Evolutionary conservation across 75 land plant species (phyloP).

Genomic region (Pinus tabuliformis): DNA sequence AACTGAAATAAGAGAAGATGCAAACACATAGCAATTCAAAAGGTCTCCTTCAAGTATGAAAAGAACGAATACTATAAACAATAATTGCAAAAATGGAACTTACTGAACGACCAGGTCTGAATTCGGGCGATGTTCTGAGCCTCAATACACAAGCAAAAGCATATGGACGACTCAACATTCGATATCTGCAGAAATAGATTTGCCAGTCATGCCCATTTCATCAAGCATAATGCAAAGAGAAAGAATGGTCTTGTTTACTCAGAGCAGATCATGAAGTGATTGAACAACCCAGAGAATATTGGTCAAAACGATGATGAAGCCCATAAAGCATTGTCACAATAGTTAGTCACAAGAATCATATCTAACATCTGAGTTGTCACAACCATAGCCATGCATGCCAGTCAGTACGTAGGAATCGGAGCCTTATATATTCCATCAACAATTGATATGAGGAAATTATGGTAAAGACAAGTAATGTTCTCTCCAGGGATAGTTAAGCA

Average conservation of each 20-base stretch:
- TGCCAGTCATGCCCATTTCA: not conserved
- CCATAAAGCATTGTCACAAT: too few relatives aligned
- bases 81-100: slow-evolving; percentile 10
- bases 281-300: not conserved
- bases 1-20: not conserved
- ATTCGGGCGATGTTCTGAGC: slow-evolving; percentile 90
- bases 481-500: too few relatives aligned
- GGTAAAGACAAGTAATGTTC: too few relatives aligned
- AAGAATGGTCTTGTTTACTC: not conserved
- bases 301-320: too few relatives aligned
- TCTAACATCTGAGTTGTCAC: too few relatives aligned
- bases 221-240: not conserved
- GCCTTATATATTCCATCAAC: too few relatives aligned
- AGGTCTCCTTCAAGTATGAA: not conserved
- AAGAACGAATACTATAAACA: not conserved
- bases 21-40: not conserved
- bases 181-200: slow-evolving; percentile 62
- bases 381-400: too few relatives aligned
- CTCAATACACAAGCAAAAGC: slow-evolving; percentile 88
- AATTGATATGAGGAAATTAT: too few relatives aligned
- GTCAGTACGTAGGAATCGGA: too few relatives aligned
- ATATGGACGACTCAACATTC: slow-evolving; percentile 97
- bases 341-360: too few relatives aligned
- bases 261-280: not conserved
- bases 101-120: slow-evolving; percentile 74